Conservation (phyloP, 2,329 filamentous ascomycete species). For the Aquanectria penicillioides region DNA sequence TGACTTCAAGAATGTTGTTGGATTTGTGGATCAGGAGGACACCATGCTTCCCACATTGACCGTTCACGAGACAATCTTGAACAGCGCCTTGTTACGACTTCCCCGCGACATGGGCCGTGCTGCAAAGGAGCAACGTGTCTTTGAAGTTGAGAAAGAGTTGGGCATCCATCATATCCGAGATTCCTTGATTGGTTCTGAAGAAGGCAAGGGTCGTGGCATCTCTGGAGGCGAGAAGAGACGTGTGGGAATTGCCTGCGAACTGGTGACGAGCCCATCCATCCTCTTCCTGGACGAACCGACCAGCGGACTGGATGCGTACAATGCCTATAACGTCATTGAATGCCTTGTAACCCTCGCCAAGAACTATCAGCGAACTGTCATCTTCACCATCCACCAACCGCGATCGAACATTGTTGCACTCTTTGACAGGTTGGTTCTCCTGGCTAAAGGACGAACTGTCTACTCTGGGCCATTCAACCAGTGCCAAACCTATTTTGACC, state of each 20-base stretch:
- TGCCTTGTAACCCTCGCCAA: constrained; percentile 95
- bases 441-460: constrained; percentile 89
- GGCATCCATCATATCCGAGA: constrained; percentile 95
- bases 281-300: constrained; percentile 97
- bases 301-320: constrained; percentile 94
- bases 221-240: constrained; percentile 96
- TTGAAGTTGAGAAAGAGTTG: constrained; percentile 94
- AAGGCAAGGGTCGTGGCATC: constrained; percentile 92
- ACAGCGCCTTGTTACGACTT: constrained; percentile 90
- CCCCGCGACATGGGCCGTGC: constrained; percentile 88
- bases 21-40: constrained; percentile 98
- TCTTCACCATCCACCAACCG: constrained; percentile 98
- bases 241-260: constrained; percentile 95
- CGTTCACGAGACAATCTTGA: constrained; percentile 97
- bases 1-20: constrained; percentile 91
- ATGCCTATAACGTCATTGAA: constrained; percentile 98
- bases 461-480: constrained; percentile 91
- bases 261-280: constrained; percentile 97
- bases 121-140: constrained; percentile 90
- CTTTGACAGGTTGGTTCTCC: constrained; percentile 91
- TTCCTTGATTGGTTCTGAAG: constrained; percentile 94
- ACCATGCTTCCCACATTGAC: constrained; percentile 96
- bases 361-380: constrained; percentile 94
- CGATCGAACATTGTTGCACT: constrained; percentile 97
- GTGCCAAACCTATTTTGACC: constrained; percentile 93